Evolutionary conservation across 345 rosid species (phyloP).

Genomic region (Sonneratia alba): DNA sequence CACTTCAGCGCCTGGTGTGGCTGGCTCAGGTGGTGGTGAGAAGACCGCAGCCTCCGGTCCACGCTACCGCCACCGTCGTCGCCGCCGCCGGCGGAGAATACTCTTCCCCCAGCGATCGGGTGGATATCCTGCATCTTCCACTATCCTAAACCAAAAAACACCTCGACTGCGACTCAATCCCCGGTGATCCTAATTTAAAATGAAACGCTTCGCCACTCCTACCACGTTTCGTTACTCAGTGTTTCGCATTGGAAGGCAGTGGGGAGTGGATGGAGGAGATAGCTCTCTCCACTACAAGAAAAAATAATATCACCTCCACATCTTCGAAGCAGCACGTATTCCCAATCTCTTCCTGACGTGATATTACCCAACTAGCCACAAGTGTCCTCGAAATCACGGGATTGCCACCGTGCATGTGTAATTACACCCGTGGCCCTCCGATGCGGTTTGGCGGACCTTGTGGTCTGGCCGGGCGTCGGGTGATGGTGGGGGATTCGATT

Average conservation of each 20-base stretch:
- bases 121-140: conserved; percentile 54
- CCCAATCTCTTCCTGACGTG: too few relatives aligned
- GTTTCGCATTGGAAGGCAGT: too few relatives aligned
- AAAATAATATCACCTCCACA: too few relatives aligned
- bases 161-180: not conserved
- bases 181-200: not conserved
- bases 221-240: not conserved
- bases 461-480: not conserved
- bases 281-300: too few relatives aligned
- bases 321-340: too few relatives aligned
- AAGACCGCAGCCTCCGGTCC: conserved; percentile 63
- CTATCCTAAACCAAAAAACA: not conserved
- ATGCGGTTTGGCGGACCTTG: not conserved
- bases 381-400: not conserved
- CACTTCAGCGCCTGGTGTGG: conserved; percentile 74
- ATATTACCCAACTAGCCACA: not conserved
- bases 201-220: not conserved
- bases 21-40: conserved; percentile 39
- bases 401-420: not conserved
- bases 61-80: conserved; percentile 16
- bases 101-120: conserved; percentile 34
- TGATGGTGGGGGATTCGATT: not conserved
- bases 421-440: too few relatives aligned
- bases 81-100: conserved; percentile 12
- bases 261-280: too few relatives aligned